These are phyloP conservation scores for Euphorbia lathyris DNA, from an alignment of 345 rosid genomes.

Conservation along the genomic window DNA sequence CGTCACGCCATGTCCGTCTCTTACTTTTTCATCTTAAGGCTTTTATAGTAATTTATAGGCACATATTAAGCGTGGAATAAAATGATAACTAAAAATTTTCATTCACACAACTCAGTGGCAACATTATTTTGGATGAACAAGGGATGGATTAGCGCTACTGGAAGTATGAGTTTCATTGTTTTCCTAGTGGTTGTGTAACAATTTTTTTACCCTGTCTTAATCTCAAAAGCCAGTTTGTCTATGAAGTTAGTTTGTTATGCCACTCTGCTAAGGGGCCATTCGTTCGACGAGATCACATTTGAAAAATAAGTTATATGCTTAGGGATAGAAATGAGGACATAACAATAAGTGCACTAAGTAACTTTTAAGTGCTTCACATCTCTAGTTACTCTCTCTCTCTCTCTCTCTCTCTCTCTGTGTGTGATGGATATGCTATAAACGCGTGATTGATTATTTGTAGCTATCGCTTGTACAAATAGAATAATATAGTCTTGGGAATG, in stretches of 20 bases:
- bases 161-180: not conserved
- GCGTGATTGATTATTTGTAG: not conserved
- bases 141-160: not conserved
- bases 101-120: not conserved
- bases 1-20: not conserved
- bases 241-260: not conserved
- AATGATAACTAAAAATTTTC: not conserved
- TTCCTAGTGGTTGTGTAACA: not conserved
- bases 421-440: not conserved
- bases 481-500: too few species aligned
- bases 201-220: not conserved
- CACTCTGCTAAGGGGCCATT: not conserved
- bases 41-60: not conserved
- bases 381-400: too few species aligned
- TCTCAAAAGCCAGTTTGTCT: not conserved
- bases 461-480: not conserved
- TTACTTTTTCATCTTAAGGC: not conserved
- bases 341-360: too few species aligned
- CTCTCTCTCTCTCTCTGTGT: not conserved
- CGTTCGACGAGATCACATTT: not conserved
- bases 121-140: not conserved
- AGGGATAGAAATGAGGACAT: too few species aligned
- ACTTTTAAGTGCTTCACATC: too few species aligned
- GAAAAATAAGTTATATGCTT: too few species aligned
- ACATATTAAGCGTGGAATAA: not conserved